Percentiles rank a stretch among this genome's conserved stretches.
These are phyloP conservation scores for Fusarium keratoplasticum DNA, from an alignment of 2,329 filamentous ascomycete species.

Conservation along the genomic window DNA sequence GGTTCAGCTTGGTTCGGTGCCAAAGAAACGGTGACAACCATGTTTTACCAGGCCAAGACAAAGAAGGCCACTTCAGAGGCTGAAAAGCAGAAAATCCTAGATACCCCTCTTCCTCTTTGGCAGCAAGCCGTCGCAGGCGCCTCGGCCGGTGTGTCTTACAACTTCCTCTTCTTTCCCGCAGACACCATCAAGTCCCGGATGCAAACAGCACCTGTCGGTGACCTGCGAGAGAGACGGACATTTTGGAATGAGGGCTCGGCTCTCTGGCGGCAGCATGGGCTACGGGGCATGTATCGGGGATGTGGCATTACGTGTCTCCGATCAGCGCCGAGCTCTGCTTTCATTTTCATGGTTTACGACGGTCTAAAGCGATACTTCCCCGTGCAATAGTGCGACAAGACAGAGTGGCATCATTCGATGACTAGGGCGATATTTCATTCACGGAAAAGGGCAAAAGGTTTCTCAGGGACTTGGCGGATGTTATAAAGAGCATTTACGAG, in stretches of 20 bases:
- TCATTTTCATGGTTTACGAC: constrained; percentile 97
- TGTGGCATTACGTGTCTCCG: constrained; percentile 93
- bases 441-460: constrained; percentile 12
- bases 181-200: constrained; percentile 98
- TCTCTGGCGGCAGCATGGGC: constrained; percentile 84
- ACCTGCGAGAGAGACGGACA: constrained; percentile 65
- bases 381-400: constrained; percentile 46
- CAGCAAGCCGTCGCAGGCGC: constrained; percentile 91
- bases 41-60: constrained; percentile 73
- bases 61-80: constrained; percentile 52
- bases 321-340: constrained; percentile 93
- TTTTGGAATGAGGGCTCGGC: constrained; percentile 79
- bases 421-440: background rate
- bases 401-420: background rate
- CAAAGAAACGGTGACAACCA: constrained; percentile 81
- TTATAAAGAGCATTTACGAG: constrained; percentile 32
- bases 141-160: constrained; percentile 91
- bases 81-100: constrained; percentile 55
- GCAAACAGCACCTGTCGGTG: constrained; percentile 83
- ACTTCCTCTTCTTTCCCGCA: constrained; percentile 96
- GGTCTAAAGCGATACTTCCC: constrained; percentile 79
- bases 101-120: constrained; percentile 77
- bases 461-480: constrained; percentile 1
- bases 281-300: constrained; percentile 89
- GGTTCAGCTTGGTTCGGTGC: constrained; percentile 95